Base-by-base conservation (phyloP, 2,329 filamentous ascomycete genomes). In the Ilyonectria destructans region DNA sequence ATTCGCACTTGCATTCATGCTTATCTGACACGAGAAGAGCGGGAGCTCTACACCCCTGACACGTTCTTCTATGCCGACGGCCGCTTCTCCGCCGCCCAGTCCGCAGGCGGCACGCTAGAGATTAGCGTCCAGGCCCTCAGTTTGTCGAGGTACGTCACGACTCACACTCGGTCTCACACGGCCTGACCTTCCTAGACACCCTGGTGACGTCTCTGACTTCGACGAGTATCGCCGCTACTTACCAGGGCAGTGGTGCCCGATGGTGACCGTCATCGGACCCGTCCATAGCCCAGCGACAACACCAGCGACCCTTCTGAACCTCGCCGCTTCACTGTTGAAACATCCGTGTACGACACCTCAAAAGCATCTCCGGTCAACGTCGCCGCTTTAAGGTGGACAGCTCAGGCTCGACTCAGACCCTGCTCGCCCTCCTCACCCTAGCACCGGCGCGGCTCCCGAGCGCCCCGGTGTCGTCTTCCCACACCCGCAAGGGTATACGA, bases 121-220 rank as follows among this genome's bases (percentile, higher is more conserved):
- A 51, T 59, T 17, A 49, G 31, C 23, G 57, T 59, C 12, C 45
- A 59, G 57, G 57, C 57, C 57, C 57, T 59, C 45, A 60, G 58
- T 46, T n/a, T 60, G 33, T 49, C 49, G 58, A 52, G 57, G 58
- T 26, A 19, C 46, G 31, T 60, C 58, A 29, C 12, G 6, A 13
- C 17, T 29, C 5, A 6, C 58, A 4, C 1, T 15, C 15, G 21
- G 26, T 40, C 58, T 60, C 19, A 46, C 58, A 23, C 45, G 33
- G 12, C 9, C 46, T 60, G 31, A 52, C 15, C 31, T 60, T 19
- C 46, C 35, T 17, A 40, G 35, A 40, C 35, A 40, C 46, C 46
- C 46, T 49, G 46, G 17, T 49, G 46, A 49, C 23, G 46, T 49
- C 19, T 49, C 46, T 15, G 23, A 49, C 46, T 49, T 49, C 46